phyloP scores from a whole-genome alignment of 78 protist species.

The Tieghemostelium lacteum region DNA sequence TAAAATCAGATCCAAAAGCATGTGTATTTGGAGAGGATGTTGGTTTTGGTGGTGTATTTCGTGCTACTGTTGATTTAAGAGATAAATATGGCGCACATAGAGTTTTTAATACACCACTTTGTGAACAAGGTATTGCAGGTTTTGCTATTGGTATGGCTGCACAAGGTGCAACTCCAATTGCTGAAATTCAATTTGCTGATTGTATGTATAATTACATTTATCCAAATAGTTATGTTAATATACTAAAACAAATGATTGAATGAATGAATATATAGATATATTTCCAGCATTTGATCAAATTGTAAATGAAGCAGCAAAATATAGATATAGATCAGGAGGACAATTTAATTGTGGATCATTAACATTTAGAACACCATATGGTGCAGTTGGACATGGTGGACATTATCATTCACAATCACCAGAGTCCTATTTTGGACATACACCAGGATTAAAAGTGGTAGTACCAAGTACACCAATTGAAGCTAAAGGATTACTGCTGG shows the following conservation, averaged over 20 bases:
- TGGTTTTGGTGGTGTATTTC: slow-evolving; percentile 99
- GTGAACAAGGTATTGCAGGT: slow-evolving; percentile 98
- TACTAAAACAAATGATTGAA: too few relatives aligned
- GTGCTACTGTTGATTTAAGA: slow-evolving; percentile 90
- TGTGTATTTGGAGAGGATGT: slow-evolving; percentile 97
- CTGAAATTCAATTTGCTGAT: slow-evolving; percentile 99
- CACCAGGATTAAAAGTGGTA: slow-evolving; percentile 96
- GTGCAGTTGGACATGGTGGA: slow-evolving; percentile 97
- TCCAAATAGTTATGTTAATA: background rate
- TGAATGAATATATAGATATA: slow-evolving; percentile 85
- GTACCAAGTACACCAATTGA: slow-evolving; percentile 90
- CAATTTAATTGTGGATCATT: slow-evolving; percentile 92
- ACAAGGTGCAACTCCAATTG: slow-evolving; percentile 94
- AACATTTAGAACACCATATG: slow-evolving; percentile 95
- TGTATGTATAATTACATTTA: slow-evolving; percentile 42
- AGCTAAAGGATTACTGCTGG: slow-evolving; percentile 96
- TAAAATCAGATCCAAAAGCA: slow-evolving; percentile 77
- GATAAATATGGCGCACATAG: slow-evolving; percentile 92
- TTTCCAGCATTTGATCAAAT: slow-evolving; percentile 98
- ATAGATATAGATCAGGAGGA: slow-evolving; percentile 95
- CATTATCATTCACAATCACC: slow-evolving; percentile 97
- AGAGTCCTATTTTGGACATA: slow-evolving; percentile 95
- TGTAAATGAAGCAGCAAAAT: slow-evolving; percentile 98
- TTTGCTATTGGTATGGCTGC: slow-evolving; percentile 96
- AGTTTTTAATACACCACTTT: slow-evolving; percentile 97